A percentile compares a stretch with the other conserved stretches of the same genome.
phyloP scores from a whole-genome alignment of 2,329 filamentous ascomycete species.

The Sporothrix luriei region DNA sequence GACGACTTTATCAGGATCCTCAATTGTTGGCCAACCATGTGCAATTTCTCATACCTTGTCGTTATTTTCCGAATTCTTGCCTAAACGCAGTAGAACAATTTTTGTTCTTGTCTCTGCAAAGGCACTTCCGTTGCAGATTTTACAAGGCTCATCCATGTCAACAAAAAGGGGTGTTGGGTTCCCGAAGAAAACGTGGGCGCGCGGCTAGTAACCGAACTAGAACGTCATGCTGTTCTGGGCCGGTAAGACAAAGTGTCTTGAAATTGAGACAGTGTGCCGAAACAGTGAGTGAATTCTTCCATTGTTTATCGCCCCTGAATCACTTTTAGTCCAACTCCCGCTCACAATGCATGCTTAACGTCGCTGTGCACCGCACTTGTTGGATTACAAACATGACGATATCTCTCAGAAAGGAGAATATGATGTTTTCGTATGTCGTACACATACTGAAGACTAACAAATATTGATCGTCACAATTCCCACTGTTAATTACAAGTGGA shows the following conservation, averaged over 20 bases:
- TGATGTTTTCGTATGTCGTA: no score
- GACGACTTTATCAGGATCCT: constrained; percentile 1
- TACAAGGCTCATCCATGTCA: constrained; percentile 27
- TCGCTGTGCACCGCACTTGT: background rate
- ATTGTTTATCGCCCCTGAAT: constrained; percentile 11
- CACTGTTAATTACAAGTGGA: background rate
- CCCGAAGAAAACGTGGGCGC: constrained; percentile 22
- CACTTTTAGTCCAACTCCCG: background rate
- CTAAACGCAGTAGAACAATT: constrained; percentile 24
- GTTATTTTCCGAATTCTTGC: constrained; percentile 19
- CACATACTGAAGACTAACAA: background rate
- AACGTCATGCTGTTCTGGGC: constrained; percentile 13
- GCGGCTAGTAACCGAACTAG: constrained; percentile 14
- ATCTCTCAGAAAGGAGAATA: background rate
- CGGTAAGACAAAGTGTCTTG: background rate
- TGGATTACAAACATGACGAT: background rate
- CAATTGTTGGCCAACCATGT: constrained; percentile 6
- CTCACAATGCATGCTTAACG: background rate
- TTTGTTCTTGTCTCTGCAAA: constrained; percentile 12
- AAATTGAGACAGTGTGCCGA: background rate
- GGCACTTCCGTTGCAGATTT: constrained; percentile 15
- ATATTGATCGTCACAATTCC: background rate
- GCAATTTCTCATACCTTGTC: constrained; percentile 17
- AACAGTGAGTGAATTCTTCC: background rate
- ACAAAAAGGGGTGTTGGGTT: background rate